These are phyloP conservation scores for Dothistroma pini DNA, from an alignment of 2,329 filamentous ascomycete genomes.

Conservation along the genomic window DNA sequence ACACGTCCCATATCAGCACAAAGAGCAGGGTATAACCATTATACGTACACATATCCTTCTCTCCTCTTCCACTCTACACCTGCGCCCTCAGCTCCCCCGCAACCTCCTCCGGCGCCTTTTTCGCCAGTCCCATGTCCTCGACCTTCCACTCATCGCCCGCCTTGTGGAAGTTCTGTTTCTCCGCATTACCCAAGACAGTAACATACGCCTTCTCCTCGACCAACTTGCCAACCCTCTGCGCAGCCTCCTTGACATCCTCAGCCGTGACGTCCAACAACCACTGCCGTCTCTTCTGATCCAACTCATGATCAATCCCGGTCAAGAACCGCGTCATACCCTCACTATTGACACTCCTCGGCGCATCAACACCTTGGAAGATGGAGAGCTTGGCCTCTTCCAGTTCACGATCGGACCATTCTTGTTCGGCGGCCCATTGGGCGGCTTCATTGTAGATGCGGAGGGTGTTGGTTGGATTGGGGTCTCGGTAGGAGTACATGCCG, in stretches of 20 bases:
- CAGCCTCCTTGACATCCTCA: constrained; percentile 74
- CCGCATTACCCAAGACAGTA: constrained; percentile 65
- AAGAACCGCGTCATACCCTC: constrained; percentile 87
- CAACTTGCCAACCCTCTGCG: constrained; percentile 68
- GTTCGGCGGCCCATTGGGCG: constrained; percentile 77
- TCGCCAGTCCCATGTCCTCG: constrained; percentile 58
- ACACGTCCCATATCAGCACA: background rate
- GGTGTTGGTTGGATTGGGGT: constrained; percentile 89
- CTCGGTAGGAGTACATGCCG: constrained; percentile 93
- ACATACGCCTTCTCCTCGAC: constrained; percentile 58
- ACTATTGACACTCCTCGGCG: constrained; percentile 77
- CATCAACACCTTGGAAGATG: constrained; percentile 88
- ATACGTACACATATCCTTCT: background rate
- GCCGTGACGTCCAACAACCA: constrained; percentile 81
- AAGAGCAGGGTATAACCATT: background rate
- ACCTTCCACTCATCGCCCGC: constrained; percentile 61
- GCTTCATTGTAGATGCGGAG: constrained; percentile 79
- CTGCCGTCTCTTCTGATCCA: constrained; percentile 81
- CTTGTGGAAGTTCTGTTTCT: constrained; percentile 70
- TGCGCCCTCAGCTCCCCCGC: background rate
- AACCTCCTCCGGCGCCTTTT: background rate
- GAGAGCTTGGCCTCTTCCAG: constrained; percentile 95
- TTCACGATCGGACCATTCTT: constrained; percentile 76
- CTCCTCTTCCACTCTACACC: background rate
- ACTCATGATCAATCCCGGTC: constrained; percentile 78